Base-by-base conservation (phyloP, 345 rosid genomes). In the Passiflora organensis region DNA sequence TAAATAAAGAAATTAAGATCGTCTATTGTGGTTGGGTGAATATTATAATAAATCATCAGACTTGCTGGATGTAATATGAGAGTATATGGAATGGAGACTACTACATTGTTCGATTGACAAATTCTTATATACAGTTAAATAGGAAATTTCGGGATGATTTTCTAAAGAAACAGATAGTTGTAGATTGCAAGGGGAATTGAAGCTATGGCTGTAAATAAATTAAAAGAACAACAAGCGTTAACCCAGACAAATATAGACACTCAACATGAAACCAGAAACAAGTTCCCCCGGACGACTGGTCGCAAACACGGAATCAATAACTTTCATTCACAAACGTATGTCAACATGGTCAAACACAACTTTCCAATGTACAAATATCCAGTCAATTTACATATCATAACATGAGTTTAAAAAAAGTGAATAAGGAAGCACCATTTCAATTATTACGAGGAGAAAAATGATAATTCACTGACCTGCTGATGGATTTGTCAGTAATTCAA, bases 401-500 rank as follows among this genome's bases (percentile, higher is more conserved):
- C 53, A 63, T 32, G 12, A 16, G 48, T 8, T n/a, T n/a, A 45
- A 22, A 54, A 49, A 32, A 39, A 49, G 41, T 45, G 32, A 43
- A 48, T 36, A n/a, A 38, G 55, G 43, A n/a, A n/a, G 45, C 52
- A 28, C 37, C 41, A 50, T 18, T 1, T 9, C 32, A 57, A 13
- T 21, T 20, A 10, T 25, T 62, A 24, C 49, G n/a, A 34, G 43
- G 39, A 41, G 22, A 32, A n/a, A 39, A 16, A 20, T 11, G 23
- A 17, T 41, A 48, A 52, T 42, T 71, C 53, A 79, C 37, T 73
- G 69, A 64, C 79, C 50, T n/a, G 79, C 74, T 0, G 89, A 74
- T 39, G 88, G 88, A 42, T 80, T 82, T 13, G 91, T 85, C 57
- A 85, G 86, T 80, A 86, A 66, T 64, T 91, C 99, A 15, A 91